phyloP scores from a whole-genome alignment of 331 rosid genomes.

The Rosa hybrid region DNA sequence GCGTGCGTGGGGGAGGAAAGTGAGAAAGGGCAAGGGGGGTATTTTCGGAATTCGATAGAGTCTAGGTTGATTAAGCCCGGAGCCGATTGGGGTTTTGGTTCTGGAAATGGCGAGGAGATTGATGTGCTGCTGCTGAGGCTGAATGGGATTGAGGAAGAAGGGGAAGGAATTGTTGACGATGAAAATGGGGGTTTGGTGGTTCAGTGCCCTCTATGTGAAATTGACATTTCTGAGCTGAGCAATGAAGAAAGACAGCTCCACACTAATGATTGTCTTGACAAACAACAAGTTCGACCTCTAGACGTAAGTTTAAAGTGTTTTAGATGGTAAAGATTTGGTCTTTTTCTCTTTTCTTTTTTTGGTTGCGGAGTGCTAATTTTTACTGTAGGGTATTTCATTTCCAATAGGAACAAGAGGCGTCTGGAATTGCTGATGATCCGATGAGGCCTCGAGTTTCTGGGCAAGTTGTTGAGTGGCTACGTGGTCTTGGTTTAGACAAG shows the following conservation, averaged over 20 bases:
- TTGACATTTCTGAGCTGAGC: slow-evolving; percentile 65
- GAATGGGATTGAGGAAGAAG: slow-evolving; percentile 24
- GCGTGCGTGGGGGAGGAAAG: not conserved
- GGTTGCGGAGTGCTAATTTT: not conserved
- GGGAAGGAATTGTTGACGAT: slow-evolving; percentile 23
- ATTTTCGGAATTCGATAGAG: slow-evolving; percentile 64
- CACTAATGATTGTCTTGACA: slow-evolving; percentile 74
- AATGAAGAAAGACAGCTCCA: slow-evolving; percentile 62
- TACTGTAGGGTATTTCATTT: no score
- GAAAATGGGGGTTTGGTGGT: slow-evolving; percentile 28
- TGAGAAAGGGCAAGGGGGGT: slow-evolving; percentile 34
- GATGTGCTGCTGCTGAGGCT: slow-evolving; percentile 61
- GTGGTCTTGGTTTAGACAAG: slow-evolving; percentile 60
- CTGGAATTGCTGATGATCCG: slow-evolving; percentile 27
- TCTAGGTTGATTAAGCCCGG: slow-evolving; percentile 50
- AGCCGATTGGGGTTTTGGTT: slow-evolving; percentile 19
- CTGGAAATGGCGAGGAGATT: slow-evolving; percentile 40
- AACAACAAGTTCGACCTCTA: slow-evolving; percentile 35
- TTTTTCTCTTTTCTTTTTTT: not conserved
- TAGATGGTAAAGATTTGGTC: not conserved
- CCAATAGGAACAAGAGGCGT: slow-evolving; percentile 31
- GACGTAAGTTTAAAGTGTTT: slow-evolving; percentile 33
- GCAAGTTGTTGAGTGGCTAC: slow-evolving; percentile 53
- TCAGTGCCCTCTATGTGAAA: slow-evolving; percentile 75
- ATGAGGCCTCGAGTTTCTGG: slow-evolving; percentile 30